Evolutionary conservation across 805 yeast species (phyloP), one percentile per base, ranked within the genome.

Genomic region (Wickerhamiella brachini): DNA sequence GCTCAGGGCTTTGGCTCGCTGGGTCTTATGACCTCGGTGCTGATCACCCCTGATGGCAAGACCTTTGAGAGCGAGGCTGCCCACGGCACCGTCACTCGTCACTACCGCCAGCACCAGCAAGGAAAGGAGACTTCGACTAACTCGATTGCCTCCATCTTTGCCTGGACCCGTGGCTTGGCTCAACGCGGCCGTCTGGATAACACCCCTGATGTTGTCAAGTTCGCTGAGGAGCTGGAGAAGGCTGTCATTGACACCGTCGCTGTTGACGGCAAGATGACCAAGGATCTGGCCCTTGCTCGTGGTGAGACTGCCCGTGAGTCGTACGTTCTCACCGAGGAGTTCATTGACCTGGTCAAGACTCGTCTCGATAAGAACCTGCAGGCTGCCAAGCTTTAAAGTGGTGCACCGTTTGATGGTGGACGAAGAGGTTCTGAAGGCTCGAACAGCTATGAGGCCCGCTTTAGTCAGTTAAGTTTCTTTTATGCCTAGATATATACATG

Each of bases 51-150:
- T 48, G 97, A 90, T 68, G 97, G 97, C 23, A 85, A 85, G 73
- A 82, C 95, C 13, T 89, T 86, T 67, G 97, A 90, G 74, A 74
- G 88, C 51, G 97, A 90, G 74, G 97, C 97, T 53, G 97, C 97
- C n/a, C 97, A 90, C 68, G 97, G 97, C 52, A 90, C 97, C 13
- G 97, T 90, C 60, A 90, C 97, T 46, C 85, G 97, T 73, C 97
- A 90, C 69, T 90, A 77, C 73, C 84, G 97, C 74, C 93, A 83
- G 71, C 87, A 86, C 70, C 97, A 90, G 72, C 85, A 84, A 70
- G 97, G 97, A 58, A 85, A 88, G 68, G 97, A 89, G 72, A 90
- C 97, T 18, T 86, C 96, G 6, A 90, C 97, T 53, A 90, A 90
- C 72, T 89, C 97, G 17, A 90, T 90, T 68, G 97, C 97, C 3